These are phyloP conservation scores for Narthecium ossifragum DNA, from an alignment of 106 monocot genomes.

Conservation along the genomic window DNA sequence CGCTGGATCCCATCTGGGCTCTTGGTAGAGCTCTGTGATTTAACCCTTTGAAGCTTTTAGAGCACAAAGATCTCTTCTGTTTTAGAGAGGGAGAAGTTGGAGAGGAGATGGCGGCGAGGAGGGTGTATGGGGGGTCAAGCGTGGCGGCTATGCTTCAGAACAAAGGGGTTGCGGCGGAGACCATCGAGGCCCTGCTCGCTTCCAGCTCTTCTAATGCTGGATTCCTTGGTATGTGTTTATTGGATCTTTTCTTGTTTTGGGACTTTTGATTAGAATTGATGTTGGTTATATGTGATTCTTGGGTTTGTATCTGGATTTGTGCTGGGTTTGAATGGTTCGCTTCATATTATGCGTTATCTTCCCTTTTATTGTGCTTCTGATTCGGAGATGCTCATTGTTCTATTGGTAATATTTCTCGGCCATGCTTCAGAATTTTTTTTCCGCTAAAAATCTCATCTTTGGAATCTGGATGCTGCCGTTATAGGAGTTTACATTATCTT, in stretches of 20 bases:
- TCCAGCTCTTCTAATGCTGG: slow-evolving; percentile 11
- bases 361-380: not conserved
- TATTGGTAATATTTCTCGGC: no score
- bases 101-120: slow-evolving; percentile 35
- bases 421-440: not conserved
- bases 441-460: not conserved
- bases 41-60: not conserved
- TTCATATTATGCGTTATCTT: not conserved
- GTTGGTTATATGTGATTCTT: not conserved
- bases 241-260: not conserved
- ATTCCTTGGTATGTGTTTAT: slow-evolving; percentile 4
- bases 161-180: slow-evolving; percentile 28
- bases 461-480: not conserved
- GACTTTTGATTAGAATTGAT: no score
- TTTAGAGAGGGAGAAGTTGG: not conserved
- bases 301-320: not conserved
- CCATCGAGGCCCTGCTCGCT: slow-evolving; percentile 27
- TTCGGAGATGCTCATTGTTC: not conserved
- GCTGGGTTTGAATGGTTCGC: not conserved
- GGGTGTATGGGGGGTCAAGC: slow-evolving; percentile 24
- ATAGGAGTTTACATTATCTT: not conserved
- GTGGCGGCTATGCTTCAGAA: slow-evolving; percentile 31
- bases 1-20: not conserved
- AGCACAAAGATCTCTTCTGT: not conserved
- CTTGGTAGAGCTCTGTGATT: no score